Percentiles rank a stretch among this genome's conserved stretches.
Conservation (phyloP, 139 green algal genomes). For the Chlorella sp. region DNA sequence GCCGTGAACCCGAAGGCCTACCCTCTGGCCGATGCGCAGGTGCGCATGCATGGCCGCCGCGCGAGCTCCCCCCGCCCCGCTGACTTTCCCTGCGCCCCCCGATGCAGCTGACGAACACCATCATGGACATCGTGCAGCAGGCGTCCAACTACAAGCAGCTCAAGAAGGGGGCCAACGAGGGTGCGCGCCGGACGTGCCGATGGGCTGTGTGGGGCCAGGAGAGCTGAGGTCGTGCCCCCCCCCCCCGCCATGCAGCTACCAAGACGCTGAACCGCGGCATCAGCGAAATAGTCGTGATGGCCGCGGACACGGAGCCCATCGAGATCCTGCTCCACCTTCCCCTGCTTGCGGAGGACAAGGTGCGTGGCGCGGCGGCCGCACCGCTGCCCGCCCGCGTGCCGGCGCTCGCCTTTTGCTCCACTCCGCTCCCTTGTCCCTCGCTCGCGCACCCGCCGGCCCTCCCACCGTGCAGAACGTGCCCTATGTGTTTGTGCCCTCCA, state of each 20-base stretch:
- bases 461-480: conserved; percentile 87
- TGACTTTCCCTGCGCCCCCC: background rate
- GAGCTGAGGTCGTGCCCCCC: background rate
- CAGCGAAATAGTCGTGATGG: conserved; percentile 97
- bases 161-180: conserved; percentile 99
- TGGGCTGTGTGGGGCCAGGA: no score
- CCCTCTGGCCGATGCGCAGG: conserved; percentile 86
- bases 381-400: background rate
- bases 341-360: conserved; percentile 98
- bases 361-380: conserved; percentile 13
- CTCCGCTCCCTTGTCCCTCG: background rate
- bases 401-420: background rate
- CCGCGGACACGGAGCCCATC: conserved; percentile 97
- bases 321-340: conserved; percentile 99
- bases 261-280: conserved; percentile 97
- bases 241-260: conserved; percentile 64
- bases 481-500: conserved; percentile 98
- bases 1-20: conserved; percentile 99
- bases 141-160: conserved; percentile 99
- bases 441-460: background rate
- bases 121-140: conserved; percentile 99
- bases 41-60: conserved; percentile 14
- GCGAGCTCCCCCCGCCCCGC: background rate
- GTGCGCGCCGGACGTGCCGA: conserved; percentile 53
- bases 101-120: conserved; percentile 92